A percentile compares a stretch with the other conserved stretches of the same genome.
Evolutionary conservation across 2,329 filamentous ascomycete species (phyloP).

Genomic region (Stagonosporopsis tanaceti): DNA sequence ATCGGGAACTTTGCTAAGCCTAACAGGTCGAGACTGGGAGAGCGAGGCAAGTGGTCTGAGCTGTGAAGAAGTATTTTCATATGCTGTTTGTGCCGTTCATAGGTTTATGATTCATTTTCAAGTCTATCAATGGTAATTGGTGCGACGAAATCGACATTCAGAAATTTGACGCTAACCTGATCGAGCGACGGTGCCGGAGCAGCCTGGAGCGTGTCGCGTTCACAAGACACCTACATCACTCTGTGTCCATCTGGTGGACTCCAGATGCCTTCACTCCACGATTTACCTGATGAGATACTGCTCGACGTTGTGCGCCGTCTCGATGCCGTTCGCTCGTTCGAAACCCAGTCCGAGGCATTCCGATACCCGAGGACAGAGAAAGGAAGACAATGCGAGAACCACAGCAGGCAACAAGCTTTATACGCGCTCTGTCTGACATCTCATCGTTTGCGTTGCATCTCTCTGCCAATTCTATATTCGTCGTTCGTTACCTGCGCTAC

Average conservation of each 20-base stretch:
- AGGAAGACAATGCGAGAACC: constrained; percentile 36
- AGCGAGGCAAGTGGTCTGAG: constrained; percentile 57
- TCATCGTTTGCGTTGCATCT: constrained; percentile 26
- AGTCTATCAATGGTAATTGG: too few species aligned
- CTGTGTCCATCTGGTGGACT: neutral
- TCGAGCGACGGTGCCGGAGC: neutral
- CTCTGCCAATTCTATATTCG: constrained; percentile 34
- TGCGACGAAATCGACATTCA: too few species aligned
- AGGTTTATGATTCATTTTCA: neutral
- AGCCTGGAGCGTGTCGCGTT: neutral
- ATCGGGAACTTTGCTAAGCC: neutral
- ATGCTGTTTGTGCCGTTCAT: neutral
- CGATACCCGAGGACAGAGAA: constrained; percentile 25
- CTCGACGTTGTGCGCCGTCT: constrained; percentile 27
- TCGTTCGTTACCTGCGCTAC: constrained; percentile 32
- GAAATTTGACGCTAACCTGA: neutral
- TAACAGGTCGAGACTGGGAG: constrained; percentile 71
- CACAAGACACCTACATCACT: neutral
- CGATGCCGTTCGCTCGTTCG: constrained; percentile 26
- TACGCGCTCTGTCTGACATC: constrained; percentile 32
- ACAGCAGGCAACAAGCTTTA: constrained; percentile 23
- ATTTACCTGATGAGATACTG: constrained; percentile 37
- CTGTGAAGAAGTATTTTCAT: neutral
- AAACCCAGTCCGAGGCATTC: constrained; percentile 34
- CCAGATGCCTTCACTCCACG: constrained; percentile 3